phyloP scores from a whole-genome alignment of 768 basidiomycete genomes.

The Kwoniella sp. region DNA sequence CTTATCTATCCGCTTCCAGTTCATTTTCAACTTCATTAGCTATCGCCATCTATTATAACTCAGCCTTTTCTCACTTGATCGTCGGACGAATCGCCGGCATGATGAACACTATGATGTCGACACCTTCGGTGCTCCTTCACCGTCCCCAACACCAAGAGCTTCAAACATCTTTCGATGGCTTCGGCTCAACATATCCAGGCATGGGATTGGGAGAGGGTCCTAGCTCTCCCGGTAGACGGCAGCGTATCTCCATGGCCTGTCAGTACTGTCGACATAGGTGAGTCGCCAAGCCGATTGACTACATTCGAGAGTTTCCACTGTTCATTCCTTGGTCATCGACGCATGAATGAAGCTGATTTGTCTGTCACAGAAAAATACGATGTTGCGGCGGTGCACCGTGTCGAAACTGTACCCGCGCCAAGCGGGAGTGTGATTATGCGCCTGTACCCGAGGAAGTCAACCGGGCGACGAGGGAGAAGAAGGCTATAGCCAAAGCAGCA shows the following conservation, averaged over 20 bases:
- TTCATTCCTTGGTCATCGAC: background rate
- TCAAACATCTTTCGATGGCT: constrained; percentile 26
- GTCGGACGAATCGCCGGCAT: constrained; percentile 13
- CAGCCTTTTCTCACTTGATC: too few relatives aligned
- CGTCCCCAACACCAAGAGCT: constrained; percentile 21
- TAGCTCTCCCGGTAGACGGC: constrained; percentile 31
- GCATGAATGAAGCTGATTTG: background rate
- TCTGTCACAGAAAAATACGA: constrained; percentile 40
- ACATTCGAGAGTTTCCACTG: too few relatives aligned
- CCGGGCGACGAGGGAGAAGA: constrained; percentile 48
- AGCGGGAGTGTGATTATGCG: constrained; percentile 45
- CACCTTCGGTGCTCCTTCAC: constrained; percentile 39
- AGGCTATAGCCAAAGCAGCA: constrained; percentile 44
- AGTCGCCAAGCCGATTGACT: constrained; percentile 20
- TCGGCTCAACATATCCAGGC: constrained; percentile 21
- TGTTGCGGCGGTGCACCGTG: constrained; percentile 50
- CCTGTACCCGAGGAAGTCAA: constrained; percentile 54
- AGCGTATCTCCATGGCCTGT: constrained; percentile 50
- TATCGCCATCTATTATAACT: background rate
- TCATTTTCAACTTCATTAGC: background rate
- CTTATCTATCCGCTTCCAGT: background rate
- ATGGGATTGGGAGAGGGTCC: constrained; percentile 15
- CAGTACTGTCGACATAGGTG: constrained; percentile 51
- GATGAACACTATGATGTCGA: constrained; percentile 25
- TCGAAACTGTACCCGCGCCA: constrained; percentile 46